Evolutionary conservation across 164 flowering plant species (phyloP), one percentile per base, ranked within the genome.

Genomic region (Chimonanthus praecox): DNA sequence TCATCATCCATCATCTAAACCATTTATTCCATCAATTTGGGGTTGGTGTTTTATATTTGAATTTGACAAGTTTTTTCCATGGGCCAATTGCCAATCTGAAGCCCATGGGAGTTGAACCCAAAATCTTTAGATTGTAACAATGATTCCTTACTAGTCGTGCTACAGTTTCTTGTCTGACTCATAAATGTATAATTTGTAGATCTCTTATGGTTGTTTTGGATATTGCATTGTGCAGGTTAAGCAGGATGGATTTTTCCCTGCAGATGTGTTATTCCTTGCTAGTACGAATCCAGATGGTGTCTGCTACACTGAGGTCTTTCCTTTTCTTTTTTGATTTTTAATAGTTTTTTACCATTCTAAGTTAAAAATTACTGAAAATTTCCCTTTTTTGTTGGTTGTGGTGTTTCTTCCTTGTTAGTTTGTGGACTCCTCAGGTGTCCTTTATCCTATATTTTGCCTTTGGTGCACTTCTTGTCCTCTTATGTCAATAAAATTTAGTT

Each of bases 211-310:
- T 63, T 20, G 70, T 48, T 49, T 50, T 71, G 33, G 21, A 1
- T 58, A 9, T 71, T 70, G 49, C 62, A 47, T 45, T 61, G 83
- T 83, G 74, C 91, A 93, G 99, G 87, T 95, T 67, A 90, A 87
- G 77, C 93, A 95, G 81, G 97, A 95, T 79, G 93, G 89, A 10
- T 87, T 87, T 81, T 95, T 95, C 81, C 97, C 99, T 54, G 97
- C 99, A 10, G 98, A 95, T 83, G 18, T 95, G 15, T 84, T 95
- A 71, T 88, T 93, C 77, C 94, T 95, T 78, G 92, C 98, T 60
- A 83, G 94, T 80, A 82, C 98, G 78, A 95, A 93, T 77, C 83
- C 96, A 16, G 99, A 95, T 89, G 99, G 98, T 77, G 88, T 92
- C 75, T 95, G 98, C 84, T 95, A 95, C 64, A 80, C 85, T 80